Conservation (phyloP, 306 rosid species). For the Albizia julibrissin region DNA sequence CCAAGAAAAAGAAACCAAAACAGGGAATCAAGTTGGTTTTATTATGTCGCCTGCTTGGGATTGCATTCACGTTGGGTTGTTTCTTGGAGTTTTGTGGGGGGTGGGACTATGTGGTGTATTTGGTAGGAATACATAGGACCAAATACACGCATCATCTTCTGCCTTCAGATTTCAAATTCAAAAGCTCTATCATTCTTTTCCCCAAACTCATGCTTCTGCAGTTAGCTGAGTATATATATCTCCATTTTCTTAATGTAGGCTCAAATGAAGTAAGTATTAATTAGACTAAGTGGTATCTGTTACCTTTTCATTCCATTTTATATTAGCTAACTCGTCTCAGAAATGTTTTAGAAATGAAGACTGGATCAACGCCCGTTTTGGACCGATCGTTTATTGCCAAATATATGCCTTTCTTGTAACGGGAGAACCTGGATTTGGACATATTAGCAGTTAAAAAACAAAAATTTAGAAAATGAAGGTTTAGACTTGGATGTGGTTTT, state of each 20-base stretch:
- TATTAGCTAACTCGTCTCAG: background rate
- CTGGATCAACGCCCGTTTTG: background rate
- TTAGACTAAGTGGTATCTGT: background rate
- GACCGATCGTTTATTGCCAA: background rate
- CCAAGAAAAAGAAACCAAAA: slow-evolving; percentile 67
- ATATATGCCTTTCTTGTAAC: background rate
- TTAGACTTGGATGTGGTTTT: no score
- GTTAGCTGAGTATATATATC: background rate
- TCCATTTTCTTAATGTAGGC: background rate
- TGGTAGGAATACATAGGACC: slow-evolving; percentile 35
- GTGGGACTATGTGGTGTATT: slow-evolving; percentile 22
- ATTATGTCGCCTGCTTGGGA: slow-evolving; percentile 46
- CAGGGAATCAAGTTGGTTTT: slow-evolving; percentile 60
- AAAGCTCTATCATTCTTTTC: background rate
- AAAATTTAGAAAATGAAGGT: no score
- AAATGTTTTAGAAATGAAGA: background rate
- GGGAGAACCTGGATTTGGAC: no score
- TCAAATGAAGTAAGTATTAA: background rate
- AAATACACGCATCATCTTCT: slow-evolving; percentile 32
- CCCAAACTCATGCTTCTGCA: background rate
- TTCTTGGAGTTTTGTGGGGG: slow-evolving; percentile 56
- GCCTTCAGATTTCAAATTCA: slow-evolving; percentile 11
- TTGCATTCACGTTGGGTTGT: slow-evolving; percentile 33
- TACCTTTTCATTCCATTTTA: background rate
- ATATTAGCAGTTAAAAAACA: no score